These are phyloP conservation scores for Plasmodium cynomolgi DNA, from an alignment of 169 alveolate species.

Conservation along the genomic window DNA sequence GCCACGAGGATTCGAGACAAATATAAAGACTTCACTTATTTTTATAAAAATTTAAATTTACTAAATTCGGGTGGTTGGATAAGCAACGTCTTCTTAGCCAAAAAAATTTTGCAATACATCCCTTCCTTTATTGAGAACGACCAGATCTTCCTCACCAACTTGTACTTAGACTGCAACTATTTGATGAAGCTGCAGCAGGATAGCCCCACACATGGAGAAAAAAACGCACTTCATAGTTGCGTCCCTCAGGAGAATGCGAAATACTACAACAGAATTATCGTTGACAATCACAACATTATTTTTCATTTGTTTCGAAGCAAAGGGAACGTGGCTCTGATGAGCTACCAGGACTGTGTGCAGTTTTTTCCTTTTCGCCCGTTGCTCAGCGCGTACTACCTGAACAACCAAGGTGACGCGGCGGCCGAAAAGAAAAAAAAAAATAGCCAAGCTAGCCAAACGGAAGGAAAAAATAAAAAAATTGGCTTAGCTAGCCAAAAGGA, in stretches of 20 bases:
- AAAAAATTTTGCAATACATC: slow-evolving; percentile 41
- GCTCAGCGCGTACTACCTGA: slow-evolving; percentile 14
- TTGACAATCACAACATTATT: slow-evolving; percentile 64
- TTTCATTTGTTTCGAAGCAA: slow-evolving; percentile 52
- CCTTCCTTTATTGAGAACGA: slow-evolving; percentile 74
- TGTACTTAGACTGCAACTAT: slow-evolving; percentile 62
- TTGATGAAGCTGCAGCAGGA: slow-evolving; percentile 7
- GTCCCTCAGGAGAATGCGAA: neutral
- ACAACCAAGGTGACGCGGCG: neutral
- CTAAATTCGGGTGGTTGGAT: slow-evolving; percentile 72
- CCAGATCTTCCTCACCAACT: slow-evolving; percentile 54
- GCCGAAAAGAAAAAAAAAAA: neutral
- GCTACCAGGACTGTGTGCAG: slow-evolving; percentile 31
- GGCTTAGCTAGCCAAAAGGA: neutral
- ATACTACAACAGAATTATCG: slow-evolving; percentile 48
- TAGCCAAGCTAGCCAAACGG: neutral
- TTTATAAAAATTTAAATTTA: slow-evolving; percentile 65
- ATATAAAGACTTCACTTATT: slow-evolving; percentile 38
- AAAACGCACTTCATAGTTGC: neutral
- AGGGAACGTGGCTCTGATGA: slow-evolving; percentile 22
- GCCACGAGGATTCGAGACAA: slow-evolving; percentile 23
- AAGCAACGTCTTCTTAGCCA: slow-evolving; percentile 57
- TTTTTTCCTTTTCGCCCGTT: slow-evolving; percentile 50
- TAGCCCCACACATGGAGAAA: neutral
- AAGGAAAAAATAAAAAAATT: neutral